Evolutionary conservation across 352 stramenopile genomes (phyloP), one percentile per base, ranked within the genome.

Genomic region (Thalassiosira livingstoniorum): DNA sequence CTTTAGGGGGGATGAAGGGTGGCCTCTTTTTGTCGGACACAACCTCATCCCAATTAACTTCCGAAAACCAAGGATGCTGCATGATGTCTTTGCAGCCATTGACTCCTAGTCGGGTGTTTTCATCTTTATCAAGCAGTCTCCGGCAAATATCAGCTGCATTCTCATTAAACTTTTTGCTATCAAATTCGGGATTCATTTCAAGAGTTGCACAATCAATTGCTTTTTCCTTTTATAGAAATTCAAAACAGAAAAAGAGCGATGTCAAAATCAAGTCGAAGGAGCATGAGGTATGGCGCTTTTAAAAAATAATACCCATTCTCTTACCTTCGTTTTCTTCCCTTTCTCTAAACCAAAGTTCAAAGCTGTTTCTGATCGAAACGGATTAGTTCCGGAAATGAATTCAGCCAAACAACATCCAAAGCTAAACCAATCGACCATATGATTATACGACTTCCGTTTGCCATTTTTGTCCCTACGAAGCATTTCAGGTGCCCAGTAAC

Each of bases 401-500:
- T 99, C 97, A 80, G 98, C 98, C 29, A 99, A 87, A 65, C 98
- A 94, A 82, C 97, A 99, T 11, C 97, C 97, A 85, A 98, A 98
- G 79, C 95, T 98, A 92, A 98, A 99, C 96, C 97, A 99, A 91
- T 99, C 97, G 13, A 98, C 97, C 4, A 92, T 87, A 42, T 98
- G 92, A 79, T 95, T 95, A 86, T 99, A 99, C n/a, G 92, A 88
- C 82, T 97, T 96, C 63, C 96, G 91, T 75, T 98, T 97, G 4
- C 96, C 97, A 63, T 92, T 94, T 42, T 84, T 80, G 67, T 98
- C 95, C 15, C 95, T 92, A 35, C 95, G 78, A 35, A 99, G 85
- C 97, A 99, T 99, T 90, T 99, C 97, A 29, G 97, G 97, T 10
- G 97, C 96, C 97, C 97, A 99, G 87, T 99, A 96, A 39, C 92